Evolutionary conservation across 1,284 basidiomycete genomes (phyloP), one percentile per base, ranked within the genome.

Genomic region (Bjerkandera adusta): DNA sequence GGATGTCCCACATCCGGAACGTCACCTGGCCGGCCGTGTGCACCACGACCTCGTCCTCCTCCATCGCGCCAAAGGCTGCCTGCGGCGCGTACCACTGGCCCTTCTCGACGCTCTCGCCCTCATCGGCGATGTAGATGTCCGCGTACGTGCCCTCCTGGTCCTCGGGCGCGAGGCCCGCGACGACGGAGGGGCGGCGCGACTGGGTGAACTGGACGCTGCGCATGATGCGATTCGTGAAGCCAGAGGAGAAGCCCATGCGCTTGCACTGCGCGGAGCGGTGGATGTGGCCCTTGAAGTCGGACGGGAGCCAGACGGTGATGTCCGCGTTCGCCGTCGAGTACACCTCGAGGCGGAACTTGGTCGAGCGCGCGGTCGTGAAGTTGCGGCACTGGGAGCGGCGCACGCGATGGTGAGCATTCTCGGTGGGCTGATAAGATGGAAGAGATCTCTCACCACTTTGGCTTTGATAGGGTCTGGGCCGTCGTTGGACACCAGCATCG

Each of bases 1-100:
- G 71, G 48, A 84, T 74, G 59, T 89, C 83, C 86, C 86, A 89
- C 84, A 88, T 87, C 25, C 81, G 78, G 63, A 89, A 84, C 3
- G 72, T 76, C 45, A 89, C 73, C 29, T 62, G 66, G 7, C 85
- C 85, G 12, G 58, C 56, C 18, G 84, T 84, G 38, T 68, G 66
- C 3, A 89, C 72, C 36, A 80, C 64, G 35, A 87, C 77, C 55
- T 81, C 75, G 57, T 89, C 86, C 20, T 63, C 64, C 24, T 75
- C 73, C 41, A 61, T 62, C 11, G 26, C 40, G 34, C 39, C 35
- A 15, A 41, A 27, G 1, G n/a, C 22, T 27, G 45, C 50, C 37
- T 45, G 45, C 43, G 30, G 34, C 30, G 50, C 52, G 41, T 52
- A 39, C 26, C 51, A 53, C 49, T 51, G 51, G 39, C 48, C 47